Evolutionary conservation across 2,329 filamentous ascomycete genomes (phyloP), one percentile per base, ranked within the genome.

Genomic region (Colletotrichum abscissum): DNA sequence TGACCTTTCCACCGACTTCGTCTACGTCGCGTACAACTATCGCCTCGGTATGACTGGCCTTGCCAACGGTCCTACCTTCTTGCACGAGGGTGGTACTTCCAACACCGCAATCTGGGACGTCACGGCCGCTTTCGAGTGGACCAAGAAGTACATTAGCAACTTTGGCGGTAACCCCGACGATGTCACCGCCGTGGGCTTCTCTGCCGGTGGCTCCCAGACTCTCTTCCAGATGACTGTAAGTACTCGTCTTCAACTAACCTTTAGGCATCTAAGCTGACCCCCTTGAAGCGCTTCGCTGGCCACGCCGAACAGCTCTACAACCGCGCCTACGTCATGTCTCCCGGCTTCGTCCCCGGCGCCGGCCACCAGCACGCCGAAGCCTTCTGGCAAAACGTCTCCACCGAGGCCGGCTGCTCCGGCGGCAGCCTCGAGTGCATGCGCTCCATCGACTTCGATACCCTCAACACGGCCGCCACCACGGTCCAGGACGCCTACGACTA

Each of bases 151-250:
- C 73, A 88, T 90, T 58, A 73, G 80, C 30, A 76, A 80, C 11
- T 89, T 90, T 71, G 88, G 88, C 5, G 88, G 88, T 16, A 84
- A 90, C 69, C 82, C 83, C 0, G 75, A 76, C 4, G 83, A 86
- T 12, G 85, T 90, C 1, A 88, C 87, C 0, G 84, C 89, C 30
- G 83, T 84, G 77, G 88, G 88, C 0, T 85, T 89, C 75, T 86
- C 84, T 7, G 87, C 88, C 0, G 88, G 88, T 12, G 80, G n/a
- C 84, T 88, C 5, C 82, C 87, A 68, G 81, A 85, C 26, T 82
- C 86, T 68, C 80, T 86, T 5, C 85, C 88, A 60, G 86, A 86
- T 2, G 81, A 83, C 14, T 81, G 82, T 16, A 83, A 84, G 24
- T 62, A 76, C 77, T 35, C 19, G 8, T 35, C 16, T 14, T 14